Evolutionary conservation across 1,139 yeast species (phyloP).

Genomic region (Yamadazyma spencermartinsiae): DNA sequence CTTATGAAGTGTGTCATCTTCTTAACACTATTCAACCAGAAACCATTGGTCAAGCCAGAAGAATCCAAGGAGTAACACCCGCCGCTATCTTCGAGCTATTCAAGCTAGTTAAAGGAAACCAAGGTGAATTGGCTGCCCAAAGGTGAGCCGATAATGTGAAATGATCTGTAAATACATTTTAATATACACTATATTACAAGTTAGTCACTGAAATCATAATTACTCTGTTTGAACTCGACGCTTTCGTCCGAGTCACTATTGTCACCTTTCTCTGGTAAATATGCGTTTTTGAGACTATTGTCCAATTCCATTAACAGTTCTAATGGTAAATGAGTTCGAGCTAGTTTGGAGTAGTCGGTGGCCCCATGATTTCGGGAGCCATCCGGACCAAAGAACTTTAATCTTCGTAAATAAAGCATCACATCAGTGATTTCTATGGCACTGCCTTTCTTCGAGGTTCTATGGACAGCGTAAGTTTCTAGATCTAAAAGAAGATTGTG

Average conservation of each 20-base stretch:
- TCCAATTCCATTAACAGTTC: conserved; percentile 38
- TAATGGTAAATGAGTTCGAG: conserved; percentile 37
- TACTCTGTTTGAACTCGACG: neutral
- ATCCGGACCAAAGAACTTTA: conserved; percentile 26
- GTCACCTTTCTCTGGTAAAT: neutral
- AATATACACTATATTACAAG: conserved; percentile 12
- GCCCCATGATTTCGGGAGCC: conserved; percentile 20
- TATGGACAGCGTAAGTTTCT: conserved; percentile 34
- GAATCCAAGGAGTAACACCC: conserved; percentile 94
- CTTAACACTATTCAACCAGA: conserved; percentile 78
- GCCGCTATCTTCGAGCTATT: conserved; percentile 73
- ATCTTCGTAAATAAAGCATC: conserved; percentile 34
- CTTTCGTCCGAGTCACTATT: conserved; percentile 1
- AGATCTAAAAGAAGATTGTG: conserved; percentile 35
- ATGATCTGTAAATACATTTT: conserved; percentile 11
- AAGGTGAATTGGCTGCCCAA: conserved; percentile 18
- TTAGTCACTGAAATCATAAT: conserved; percentile 7
- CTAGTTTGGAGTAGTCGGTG: conserved; percentile 31
- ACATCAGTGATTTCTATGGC: conserved; percentile 38
- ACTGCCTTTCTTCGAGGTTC: conserved; percentile 23
- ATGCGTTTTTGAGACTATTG: conserved; percentile 24
- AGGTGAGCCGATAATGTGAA: conserved; percentile 7
- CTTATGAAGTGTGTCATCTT: conserved; percentile 71
- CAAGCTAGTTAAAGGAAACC: conserved; percentile 38
- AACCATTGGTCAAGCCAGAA: conserved; percentile 91